Evolutionary conservation across 208 protist genomes (phyloP).

Genomic region (Crithidia bombi): DNA sequence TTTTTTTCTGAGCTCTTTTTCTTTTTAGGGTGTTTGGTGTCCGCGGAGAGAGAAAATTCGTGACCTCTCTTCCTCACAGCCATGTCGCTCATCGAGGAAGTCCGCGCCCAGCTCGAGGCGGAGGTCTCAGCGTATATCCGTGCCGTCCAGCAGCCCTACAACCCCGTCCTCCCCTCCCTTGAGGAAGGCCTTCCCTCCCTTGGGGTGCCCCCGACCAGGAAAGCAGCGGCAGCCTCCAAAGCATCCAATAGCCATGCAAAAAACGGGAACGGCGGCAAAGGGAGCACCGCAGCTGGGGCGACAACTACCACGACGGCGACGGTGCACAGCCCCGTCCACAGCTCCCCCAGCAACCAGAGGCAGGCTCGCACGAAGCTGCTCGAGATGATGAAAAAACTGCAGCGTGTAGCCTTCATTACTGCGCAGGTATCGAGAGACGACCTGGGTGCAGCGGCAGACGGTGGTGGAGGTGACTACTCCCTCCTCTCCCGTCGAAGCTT

Average conservation of each 20-base stretch:
- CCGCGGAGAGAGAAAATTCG: too few relatives aligned
- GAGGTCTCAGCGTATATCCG: conserved; percentile 23
- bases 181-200: not conserved
- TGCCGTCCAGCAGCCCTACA: conserved; percentile 16
- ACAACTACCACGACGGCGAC: not conserved
- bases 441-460: not conserved
- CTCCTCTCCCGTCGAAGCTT: conserved; percentile 4
- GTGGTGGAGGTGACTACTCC: not conserved
- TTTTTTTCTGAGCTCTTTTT: conserved; percentile 13
- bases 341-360: not conserved
- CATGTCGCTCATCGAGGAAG: conserved; percentile 35
- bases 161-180: conserved; percentile 35
- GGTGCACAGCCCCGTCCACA: not conserved
- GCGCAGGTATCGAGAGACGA: conserved; percentile 18
- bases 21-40: too few relatives aligned
- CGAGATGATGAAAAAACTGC: conserved; percentile 26
- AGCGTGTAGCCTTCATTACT: conserved; percentile 18
- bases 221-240: not conserved
- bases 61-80: too few relatives aligned
- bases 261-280: not conserved
- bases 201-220: not conserved
- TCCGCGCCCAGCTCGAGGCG: conserved; percentile 26
- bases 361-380: conserved; percentile 23
- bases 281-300: not conserved
- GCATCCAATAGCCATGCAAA: too few relatives aligned